A percentile compares a stretch with the other conserved stretches of the same genome.
phyloP scores from a whole-genome alignment of 345 rosid species.

The Clarkia xantiana region DNA sequence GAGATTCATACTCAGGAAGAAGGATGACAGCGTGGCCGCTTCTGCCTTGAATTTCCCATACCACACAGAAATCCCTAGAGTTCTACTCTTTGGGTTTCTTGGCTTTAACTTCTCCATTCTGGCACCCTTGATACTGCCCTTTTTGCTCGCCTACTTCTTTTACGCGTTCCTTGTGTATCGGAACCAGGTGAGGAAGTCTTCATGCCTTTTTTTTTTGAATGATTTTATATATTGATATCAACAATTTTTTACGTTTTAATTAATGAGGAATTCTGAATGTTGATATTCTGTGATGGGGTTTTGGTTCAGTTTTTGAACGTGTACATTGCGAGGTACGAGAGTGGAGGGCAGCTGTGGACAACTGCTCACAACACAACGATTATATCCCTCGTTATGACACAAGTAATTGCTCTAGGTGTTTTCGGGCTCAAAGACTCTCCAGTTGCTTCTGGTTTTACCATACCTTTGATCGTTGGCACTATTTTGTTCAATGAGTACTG shows the following conservation, averaged over 20 bases:
- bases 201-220: not conserved
- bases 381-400: conserved; percentile 72
- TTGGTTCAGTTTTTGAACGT: conserved; percentile 64
- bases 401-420: conserved; percentile 71
- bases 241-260: not conserved
- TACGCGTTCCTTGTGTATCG: conserved; percentile 59
- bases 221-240: not conserved
- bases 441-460: conserved; percentile 58
- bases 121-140: conserved; percentile 74
- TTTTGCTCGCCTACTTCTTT: conserved; percentile 55
- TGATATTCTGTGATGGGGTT: not conserved
- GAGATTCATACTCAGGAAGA: conserved; percentile 26
- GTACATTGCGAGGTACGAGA: conserved; percentile 53
- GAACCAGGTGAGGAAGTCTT: conserved; percentile 45
- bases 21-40: conserved; percentile 18
- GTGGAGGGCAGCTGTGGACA: conserved; percentile 85
- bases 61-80: conserved; percentile 75
- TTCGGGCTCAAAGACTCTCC: conserved; percentile 64
- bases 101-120: conserved; percentile 79
- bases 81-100: conserved; percentile 64
- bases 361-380: conserved; percentile 70
- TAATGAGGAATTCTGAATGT: no score
- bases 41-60: conserved; percentile 40
- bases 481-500: conserved; percentile 75
- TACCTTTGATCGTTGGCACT: conserved; percentile 56